Percentiles rank a stretch among this genome's conserved stretches.
phyloP scores from a whole-genome alignment of 306 rosid genomes.

The Comarum palustre region DNA sequence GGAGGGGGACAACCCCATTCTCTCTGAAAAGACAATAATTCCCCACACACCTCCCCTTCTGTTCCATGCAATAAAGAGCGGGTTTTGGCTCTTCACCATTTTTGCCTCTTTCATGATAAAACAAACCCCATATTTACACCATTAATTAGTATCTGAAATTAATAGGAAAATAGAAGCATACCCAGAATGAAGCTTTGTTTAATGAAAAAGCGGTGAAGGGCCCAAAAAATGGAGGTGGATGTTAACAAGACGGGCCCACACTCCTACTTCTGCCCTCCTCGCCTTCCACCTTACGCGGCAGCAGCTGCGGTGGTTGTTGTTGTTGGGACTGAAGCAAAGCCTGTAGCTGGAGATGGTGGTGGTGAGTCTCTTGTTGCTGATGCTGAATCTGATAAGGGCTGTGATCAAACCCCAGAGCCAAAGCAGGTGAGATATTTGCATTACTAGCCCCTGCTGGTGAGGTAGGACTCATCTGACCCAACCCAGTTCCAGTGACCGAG shows the following conservation, averaged over 20 bases:
- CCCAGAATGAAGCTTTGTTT: constrained; percentile 46
- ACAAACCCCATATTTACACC: constrained; percentile 17
- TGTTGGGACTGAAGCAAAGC: constrained; percentile 66
- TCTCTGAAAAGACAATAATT: constrained; percentile 42
- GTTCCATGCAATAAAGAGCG: constrained; percentile 36
- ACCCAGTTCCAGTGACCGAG: constrained; percentile 48
- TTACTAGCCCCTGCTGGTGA: not conserved
- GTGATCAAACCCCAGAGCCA: constrained; percentile 70
- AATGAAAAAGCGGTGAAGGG: constrained; percentile 29
- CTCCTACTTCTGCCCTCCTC: constrained; percentile 64
- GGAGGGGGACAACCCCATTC: constrained; percentile 27
- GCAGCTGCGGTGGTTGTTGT: constrained; percentile 34
- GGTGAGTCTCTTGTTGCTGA: constrained; percentile 31
- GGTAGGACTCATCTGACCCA: constrained; percentile 36
- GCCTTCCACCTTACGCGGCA: constrained; percentile 42
- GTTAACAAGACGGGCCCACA: constrained; percentile 60
- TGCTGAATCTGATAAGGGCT: constrained; percentile 50
- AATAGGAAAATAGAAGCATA: constrained; percentile 21
- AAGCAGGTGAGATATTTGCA: constrained; percentile 52
- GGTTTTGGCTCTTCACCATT: constrained; percentile 25
- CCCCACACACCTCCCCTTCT: constrained; percentile 36
- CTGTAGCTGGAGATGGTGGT: constrained; percentile 37
- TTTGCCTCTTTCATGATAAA: constrained; percentile 20
- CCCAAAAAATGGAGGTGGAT: constrained; percentile 19
- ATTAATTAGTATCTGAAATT: constrained; percentile 29